Base-by-base conservation (phyloP, 1,139 yeast species). In the Candida pseudoviswanathii region DNA sequence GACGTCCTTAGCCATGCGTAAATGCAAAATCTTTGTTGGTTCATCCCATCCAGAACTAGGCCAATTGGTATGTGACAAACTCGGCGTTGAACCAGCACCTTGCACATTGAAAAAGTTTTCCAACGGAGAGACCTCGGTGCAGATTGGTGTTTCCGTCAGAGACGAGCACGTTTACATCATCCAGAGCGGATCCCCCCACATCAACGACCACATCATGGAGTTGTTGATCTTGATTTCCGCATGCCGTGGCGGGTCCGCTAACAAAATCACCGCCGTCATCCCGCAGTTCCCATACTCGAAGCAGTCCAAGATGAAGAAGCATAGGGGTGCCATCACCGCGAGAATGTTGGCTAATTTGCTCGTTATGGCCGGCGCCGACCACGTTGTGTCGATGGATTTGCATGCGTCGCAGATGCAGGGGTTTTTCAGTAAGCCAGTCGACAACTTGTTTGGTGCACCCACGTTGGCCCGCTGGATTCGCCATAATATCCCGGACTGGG, bases 351-450 rank as follows among this genome's bases (percentile, higher is more conserved):
- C 99, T 40, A 94, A 92, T 64, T 83, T 94, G 88, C 76, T 94
- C 53, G 90, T 94, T 50, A 89, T 97, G 3, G 97, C 98, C 11
- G 99, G 99, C 6, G 92, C 97, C 67, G 85, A 91, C 67, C 99
- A 94, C 69, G 96, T 94, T 33, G 94, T 94, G 59, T 94, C 98
- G 41, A 90, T 94, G 96, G 99, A 94, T 66, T 76, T 94, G 61
- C 99, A 94, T 63, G 99, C 98, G 7, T 86, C 96, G 11, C 99
- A 94, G 70, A 94, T 94, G 62, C 99, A 94, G 72, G 99, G 99
- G 9, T 94, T 94, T 66, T 94, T 94, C 63, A 89, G 89, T 58
- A 92, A 90, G 10, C 99, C 99, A 0, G 99, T 94, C 29, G 99
- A 94, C 70, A 94, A 94, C 68, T 75, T 94, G 60, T 94, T 92